Base-by-base conservation (phyloP, 2,329 filamentous ascomycete genomes). In the Fusarium solani-melongenae region DNA sequence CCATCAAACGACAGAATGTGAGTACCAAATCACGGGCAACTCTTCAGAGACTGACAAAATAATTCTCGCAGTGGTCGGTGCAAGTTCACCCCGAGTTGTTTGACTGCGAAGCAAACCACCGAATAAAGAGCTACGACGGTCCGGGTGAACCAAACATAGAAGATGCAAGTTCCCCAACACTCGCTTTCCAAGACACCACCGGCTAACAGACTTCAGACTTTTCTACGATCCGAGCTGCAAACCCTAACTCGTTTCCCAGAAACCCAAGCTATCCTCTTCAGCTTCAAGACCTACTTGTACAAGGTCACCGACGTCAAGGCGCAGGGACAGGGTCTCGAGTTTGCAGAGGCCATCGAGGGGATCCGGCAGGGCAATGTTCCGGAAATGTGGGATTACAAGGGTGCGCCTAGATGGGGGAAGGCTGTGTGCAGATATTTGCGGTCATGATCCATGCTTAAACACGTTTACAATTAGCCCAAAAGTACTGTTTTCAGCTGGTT, bases 1-100 rank as follows among this genome's bases (percentile, higher is more conserved):
- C 80, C 55, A 85, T 85, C 2, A 88, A 86, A 76, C 79, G 88
- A n/a, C 78, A 84, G 6, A 90, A 90, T 36, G 88, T 88, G 70
- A 62, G 55, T 14, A 29, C 6, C 17, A 31, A 20, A 20, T 15
- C 4, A 24, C n/a, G 34, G 10, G 2, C 2, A n/a, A 2, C 4
- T 6, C 2, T 12, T 6, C 5, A 8, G 8, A 29, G 17, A 41
- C 39, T 73, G 3, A 76, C 29, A 34, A 15, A 15, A 20, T 3
- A 15, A 36, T 11, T 14, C n/a, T n/a, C 15, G 2, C 5, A 77
- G 76, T 77, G 76, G 76, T 77, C 72, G 5, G 72, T 74, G 2
- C 72, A 74, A 14, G 70, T 62, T n/a, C 72, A 74, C 27, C 65
- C 71, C 9, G 71, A 74, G n/a, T 9, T 74, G 5, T 74, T 74